Conservation (phyloP, 805 yeast genomes). For the Pichia nakasei region DNA sequence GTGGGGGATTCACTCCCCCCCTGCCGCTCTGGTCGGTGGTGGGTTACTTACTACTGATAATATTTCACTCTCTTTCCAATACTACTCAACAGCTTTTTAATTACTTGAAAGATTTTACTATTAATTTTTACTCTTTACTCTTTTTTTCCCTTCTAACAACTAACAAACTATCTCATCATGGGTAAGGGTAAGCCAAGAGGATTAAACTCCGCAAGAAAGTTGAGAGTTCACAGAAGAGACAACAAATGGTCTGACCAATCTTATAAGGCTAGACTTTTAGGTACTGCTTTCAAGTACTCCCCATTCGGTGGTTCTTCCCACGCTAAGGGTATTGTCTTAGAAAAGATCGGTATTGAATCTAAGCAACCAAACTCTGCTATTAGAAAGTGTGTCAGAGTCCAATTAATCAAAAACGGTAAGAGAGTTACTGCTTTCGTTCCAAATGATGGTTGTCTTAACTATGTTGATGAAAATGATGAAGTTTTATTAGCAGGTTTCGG, state of each 20-base stretch:
- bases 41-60: no score
- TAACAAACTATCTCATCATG: slow-evolving; percentile 46
- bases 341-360: slow-evolving; percentile 99
- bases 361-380: slow-evolving; percentile 99
- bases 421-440: slow-evolving; percentile 99
- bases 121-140: not conserved
- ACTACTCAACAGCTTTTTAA: no score
- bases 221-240: slow-evolving; percentile 99
- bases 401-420: slow-evolving; percentile 99
- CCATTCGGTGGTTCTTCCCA: slow-evolving; percentile 99
- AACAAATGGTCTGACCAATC: slow-evolving; percentile 99
- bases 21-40: no score
- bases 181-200: slow-evolving; percentile 99
- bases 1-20: no score
- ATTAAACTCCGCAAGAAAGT: slow-evolving; percentile 99
- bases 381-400: slow-evolving; percentile 99
- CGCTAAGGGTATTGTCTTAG: slow-evolving; percentile 99
- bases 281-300: slow-evolving; percentile 99
- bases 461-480: slow-evolving; percentile 99
- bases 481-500: slow-evolving; percentile 99
- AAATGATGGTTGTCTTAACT: slow-evolving; percentile 99
- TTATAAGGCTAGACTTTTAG: slow-evolving; percentile 97
- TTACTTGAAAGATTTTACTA: no score
- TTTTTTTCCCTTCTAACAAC: not conserved
- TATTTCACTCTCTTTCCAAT: not conserved